Conservation (phyloP, 805 yeast genomes). For the Danielia reshetovae region DNA sequence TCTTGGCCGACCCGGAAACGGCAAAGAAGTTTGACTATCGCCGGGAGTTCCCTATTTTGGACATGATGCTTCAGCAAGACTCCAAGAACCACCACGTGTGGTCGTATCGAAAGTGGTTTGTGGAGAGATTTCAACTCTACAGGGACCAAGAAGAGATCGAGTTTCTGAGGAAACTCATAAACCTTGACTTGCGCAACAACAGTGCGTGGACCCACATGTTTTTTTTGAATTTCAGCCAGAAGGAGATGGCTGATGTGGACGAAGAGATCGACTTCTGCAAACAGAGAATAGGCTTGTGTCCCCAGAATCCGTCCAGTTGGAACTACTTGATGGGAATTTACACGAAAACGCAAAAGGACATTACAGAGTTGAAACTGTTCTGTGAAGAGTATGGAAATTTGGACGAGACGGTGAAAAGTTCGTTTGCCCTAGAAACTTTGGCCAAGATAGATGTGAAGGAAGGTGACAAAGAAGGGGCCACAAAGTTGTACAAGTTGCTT, state of each 20-base stretch:
- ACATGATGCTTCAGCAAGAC: slow-evolving; percentile 70
- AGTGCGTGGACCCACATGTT: slow-evolving; percentile 91
- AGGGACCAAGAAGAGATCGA: slow-evolving; percentile 43
- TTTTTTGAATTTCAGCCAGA: slow-evolving; percentile 43
- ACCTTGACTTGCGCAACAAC: slow-evolving; percentile 74
- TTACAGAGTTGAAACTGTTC: slow-evolving; percentile 42
- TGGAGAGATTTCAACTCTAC: slow-evolving; percentile 50
- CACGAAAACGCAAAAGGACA: slow-evolving; percentile 18
- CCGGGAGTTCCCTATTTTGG: slow-evolving; percentile 64
- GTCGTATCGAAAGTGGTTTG: slow-evolving; percentile 88
- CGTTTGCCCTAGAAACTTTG: slow-evolving; percentile 23
- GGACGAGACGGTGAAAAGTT: slow-evolving; percentile 11
- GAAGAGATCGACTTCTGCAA: slow-evolving; percentile 54
- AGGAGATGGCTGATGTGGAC: slow-evolving; percentile 18
- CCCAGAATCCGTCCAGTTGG: slow-evolving; percentile 87
- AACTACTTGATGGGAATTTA: slow-evolving; percentile 67
- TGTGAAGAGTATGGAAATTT: slow-evolving; percentile 39
- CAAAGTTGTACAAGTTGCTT: slow-evolving; percentile 47
- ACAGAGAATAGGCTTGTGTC: slow-evolving; percentile 51
- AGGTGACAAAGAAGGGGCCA: slow-evolving; percentile 30
- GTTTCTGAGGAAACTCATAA: slow-evolving; percentile 47
- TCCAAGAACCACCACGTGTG: slow-evolving; percentile 94
- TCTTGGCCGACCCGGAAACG: slow-evolving; percentile 14
- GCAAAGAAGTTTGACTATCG: slow-evolving; percentile 30
- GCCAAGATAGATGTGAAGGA: slow-evolving; percentile 44